Evolutionary conservation across 2,329 filamentous ascomycete genomes (phyloP), one percentile per base, ranked within the genome.

Genomic region (Alternaria metachromatica): DNA sequence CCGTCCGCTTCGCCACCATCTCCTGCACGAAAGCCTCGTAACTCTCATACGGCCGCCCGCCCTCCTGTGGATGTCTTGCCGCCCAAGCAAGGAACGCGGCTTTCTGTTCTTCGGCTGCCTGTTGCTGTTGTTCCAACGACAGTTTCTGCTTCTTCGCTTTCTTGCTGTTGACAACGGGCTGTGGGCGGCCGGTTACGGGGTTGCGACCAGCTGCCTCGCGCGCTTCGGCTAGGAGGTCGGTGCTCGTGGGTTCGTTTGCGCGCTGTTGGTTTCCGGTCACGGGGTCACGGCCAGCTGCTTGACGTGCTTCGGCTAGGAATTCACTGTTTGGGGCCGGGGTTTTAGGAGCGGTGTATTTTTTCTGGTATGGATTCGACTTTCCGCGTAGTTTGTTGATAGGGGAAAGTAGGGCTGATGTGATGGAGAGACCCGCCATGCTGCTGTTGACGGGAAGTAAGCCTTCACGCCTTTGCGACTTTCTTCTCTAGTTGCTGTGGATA

Each of bases 291-390:
- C 71, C 69, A 0, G 63, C 63, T 12, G 58, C 57, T 45, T 55
- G 20, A 41, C 72, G 63, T 8, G 74, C 73, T 60, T 75, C 68
- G 15, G 71, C 73, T 10, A 75, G 60, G 25, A 67, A 58, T 44
- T 74, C 64, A 15, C 9, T 8, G 12, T 37, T 20, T 26, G 44
- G 12, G 21, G 11, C 30, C 8, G 9, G 23, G 6, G 9, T 11
- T 28, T 30, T 30, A 9, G 26, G 11, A 9, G 33, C 18, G 30
- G 33, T 11, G 26, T 41, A 2, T 41, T 43, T 30, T 43, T 58
- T 62, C 25, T 62, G 44, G 55, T 62, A 62, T 20, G 59, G 59
- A 23, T 62, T 62, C 6, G 55, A 51, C 23, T 62, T 62, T n/a
- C 55, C 55, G n/a, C 55, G 55, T 2, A 62, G 55, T 10, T 62